phyloP scores from a whole-genome alignment of 2,329 filamentous ascomycete species.

The Talaromyces sp. region DNA sequence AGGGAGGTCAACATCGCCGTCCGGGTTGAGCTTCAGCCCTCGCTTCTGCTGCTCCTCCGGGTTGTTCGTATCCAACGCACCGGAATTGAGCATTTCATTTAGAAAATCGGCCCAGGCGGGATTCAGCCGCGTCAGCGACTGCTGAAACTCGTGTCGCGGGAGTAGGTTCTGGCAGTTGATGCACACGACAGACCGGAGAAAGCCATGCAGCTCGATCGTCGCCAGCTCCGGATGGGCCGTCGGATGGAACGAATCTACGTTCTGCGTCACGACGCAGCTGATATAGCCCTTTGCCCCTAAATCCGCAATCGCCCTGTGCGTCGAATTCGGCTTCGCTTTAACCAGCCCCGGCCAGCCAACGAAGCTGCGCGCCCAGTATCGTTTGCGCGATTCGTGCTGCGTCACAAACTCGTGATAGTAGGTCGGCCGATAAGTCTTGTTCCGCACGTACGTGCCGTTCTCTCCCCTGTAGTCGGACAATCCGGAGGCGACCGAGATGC shows the following conservation, averaged over 20 bases:
- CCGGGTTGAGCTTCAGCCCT: constrained; percentile 81
- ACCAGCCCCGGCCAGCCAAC: constrained; percentile 82
- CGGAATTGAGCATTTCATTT: constrained; percentile 62
- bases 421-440: constrained; percentile 84
- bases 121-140: constrained; percentile 70
- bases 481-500: constrained; percentile 88
- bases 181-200: constrained; percentile 76
- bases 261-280: constrained; percentile 80
- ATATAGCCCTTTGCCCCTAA: constrained; percentile 69
- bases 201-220: constrained; percentile 86
- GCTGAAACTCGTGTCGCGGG: constrained; percentile 69
- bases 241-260: constrained; percentile 91
- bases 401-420: constrained; percentile 86
- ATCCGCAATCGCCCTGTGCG: constrained; percentile 70
- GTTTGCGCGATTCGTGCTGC: constrained; percentile 77
- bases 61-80: constrained; percentile 73
- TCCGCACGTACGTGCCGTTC: constrained; percentile 87
- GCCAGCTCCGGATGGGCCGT: constrained; percentile 67
- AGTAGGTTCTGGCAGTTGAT: constrained; percentile 70
- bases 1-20: constrained; percentile 89
- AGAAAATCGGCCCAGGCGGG: constrained; percentile 80
- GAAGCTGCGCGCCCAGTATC: constrained; percentile 95
- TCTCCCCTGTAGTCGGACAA: constrained; percentile 87
- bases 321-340: constrained; percentile 71
- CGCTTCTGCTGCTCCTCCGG: constrained; percentile 61